Conservation (phyloP, 2,329 filamentous ascomycete species). For the Immersiporthe knoxdaviesiana region DNA sequence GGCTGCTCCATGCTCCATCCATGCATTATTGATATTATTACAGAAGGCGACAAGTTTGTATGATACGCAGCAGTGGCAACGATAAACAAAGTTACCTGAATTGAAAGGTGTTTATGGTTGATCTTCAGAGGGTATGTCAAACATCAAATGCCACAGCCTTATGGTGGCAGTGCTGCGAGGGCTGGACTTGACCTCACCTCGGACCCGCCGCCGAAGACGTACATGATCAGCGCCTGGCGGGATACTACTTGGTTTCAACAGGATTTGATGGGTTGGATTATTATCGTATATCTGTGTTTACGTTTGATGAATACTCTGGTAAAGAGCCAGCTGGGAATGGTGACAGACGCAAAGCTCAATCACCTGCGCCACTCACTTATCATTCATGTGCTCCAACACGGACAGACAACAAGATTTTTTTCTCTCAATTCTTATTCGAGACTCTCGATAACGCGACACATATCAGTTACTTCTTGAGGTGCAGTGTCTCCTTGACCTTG, state of each 20-base stretch:
- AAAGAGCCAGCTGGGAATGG: not conserved
- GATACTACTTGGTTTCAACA: not conserved
- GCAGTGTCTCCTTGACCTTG: constrained; percentile 26
- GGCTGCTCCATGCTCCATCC: not conserved
- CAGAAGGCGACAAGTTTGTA: not conserved
- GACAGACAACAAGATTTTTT: too few species aligned
- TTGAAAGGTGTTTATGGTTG: too few species aligned
- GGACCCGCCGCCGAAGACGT: too few species aligned
- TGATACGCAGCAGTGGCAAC: too few species aligned
- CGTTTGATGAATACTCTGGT: not conserved
- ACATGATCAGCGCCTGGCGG: not conserved
- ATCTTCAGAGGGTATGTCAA: too few species aligned
- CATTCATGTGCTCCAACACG: too few species aligned
- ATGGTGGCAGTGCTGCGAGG: not conserved
- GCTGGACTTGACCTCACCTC: not conserved
- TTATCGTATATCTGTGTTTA: too few species aligned
- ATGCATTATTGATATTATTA: too few species aligned
- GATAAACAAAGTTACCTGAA: too few species aligned
- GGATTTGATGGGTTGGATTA: not conserved
- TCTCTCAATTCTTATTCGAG: not conserved
- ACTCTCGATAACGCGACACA: not conserved
- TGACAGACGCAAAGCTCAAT: not conserved
- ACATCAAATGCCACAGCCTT: not conserved
- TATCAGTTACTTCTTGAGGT: constrained; percentile 19
- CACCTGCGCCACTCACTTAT: not conserved